Evolutionary conservation across 495 filamentous ascomycete genomes (phyloP), one percentile per base, ranked within the genome.

Genomic region (Halenospora varia): DNA sequence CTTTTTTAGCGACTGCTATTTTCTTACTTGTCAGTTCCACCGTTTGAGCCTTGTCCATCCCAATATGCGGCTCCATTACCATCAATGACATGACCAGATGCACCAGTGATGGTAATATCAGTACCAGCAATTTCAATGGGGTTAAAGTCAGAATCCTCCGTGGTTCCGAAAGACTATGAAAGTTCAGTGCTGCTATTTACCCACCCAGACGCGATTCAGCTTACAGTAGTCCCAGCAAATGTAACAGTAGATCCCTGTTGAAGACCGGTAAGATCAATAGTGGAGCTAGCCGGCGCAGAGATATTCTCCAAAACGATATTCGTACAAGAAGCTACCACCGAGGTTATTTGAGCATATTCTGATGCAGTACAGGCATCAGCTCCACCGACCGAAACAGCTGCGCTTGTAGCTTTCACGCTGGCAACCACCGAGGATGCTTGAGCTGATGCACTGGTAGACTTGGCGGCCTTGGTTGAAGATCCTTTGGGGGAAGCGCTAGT

Each of bases 1-100:
- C n/a, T n/a, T n/a, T n/a, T n/a, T n/a, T n/a, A n/a, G n/a, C n/a
- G n/a, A n/a, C n/a, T n/a, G n/a, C n/a, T n/a, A n/a, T n/a, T n/a
- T 8, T 35, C 48, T 45, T 70, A 68, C 67, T 82, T 82, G 18
- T 58, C 74, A 60, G 70, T 75, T 9, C 77, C 77, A 11, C 78
- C 79, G 55, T 77, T 78, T 23, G 71, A 64, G 18, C 79, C 79
- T 44, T 77, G 3, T 3, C 77, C 76, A 58, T 82, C 79, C 79
- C 79, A 82, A 70, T 74, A 81, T 22, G 59, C 62, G 0, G 68
- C 63, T 2, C 79, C 79, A 55, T 74, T 72, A 19, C 75, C 74
- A 53, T 82, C 62, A 40, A 82, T 70, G 29, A 74, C 52, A 22
- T 73, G 68, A 2, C 73, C 75, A 0, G 60, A 55, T 3, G 75